These are phyloP conservation scores for Schizothecium vesticola DNA, from an alignment of 495 filamentous ascomycete genomes.

Conservation along the genomic window DNA sequence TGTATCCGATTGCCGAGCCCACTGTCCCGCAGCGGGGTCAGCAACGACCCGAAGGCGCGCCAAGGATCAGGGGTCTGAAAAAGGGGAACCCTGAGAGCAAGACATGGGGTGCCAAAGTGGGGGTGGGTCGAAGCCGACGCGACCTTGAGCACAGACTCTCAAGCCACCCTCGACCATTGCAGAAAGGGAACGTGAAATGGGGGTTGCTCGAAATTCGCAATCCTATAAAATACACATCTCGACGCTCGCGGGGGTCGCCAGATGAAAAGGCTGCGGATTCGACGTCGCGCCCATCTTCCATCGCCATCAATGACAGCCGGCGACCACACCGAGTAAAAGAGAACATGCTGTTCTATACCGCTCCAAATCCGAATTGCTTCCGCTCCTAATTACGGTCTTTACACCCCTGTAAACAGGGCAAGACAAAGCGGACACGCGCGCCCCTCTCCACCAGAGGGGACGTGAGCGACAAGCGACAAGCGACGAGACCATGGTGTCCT, in stretches of 20 bases:
- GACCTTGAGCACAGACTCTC: neutral
- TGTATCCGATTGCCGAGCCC: neutral
- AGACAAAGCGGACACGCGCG: neutral
- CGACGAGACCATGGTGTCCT: conserved; percentile 29
- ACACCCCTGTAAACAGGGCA: neutral
- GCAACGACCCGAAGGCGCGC: neutral
- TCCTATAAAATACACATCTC: neutral
- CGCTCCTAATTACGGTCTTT: neutral
- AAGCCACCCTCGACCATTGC: neutral
- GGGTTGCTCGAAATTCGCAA: neutral
- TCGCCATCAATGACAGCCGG: neutral
- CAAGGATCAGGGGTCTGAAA: neutral
- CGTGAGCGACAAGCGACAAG: neutral
- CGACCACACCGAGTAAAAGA: neutral
- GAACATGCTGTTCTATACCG: neutral
- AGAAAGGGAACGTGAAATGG: neutral
- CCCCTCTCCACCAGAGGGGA: neutral
- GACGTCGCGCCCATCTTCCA: neutral
- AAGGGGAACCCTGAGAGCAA: neutral
- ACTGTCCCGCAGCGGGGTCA: neutral
- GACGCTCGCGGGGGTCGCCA: neutral
- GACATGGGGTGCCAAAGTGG: neutral
- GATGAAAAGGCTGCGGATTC: neutral
- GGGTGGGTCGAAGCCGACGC: neutral
- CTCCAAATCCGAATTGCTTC: neutral